Conservation (phyloP, 176 grass and related monocot genomes). For the Oropetium thomaeum region DNA sequence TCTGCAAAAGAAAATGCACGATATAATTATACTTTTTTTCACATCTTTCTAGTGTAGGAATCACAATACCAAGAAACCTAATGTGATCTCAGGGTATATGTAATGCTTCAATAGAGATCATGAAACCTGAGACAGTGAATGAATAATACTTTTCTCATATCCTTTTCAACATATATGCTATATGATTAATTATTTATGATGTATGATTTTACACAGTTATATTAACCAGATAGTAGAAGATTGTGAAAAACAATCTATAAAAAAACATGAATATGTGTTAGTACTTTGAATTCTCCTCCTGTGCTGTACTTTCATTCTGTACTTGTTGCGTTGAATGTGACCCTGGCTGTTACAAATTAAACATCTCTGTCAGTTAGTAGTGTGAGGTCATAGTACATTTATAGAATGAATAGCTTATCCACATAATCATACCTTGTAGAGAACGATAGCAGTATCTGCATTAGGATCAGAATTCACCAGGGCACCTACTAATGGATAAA, state of each 20-base stretch:
- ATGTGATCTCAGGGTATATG: neutral
- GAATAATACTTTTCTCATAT: neutral
- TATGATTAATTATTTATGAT: neutral
- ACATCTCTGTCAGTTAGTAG: constrained; percentile 28
- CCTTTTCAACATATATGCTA: neutral
- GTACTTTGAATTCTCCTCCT: constrained; percentile 97
- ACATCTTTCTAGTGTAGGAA: neutral
- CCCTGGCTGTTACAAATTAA: constrained; percentile 62
- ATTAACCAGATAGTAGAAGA: neutral
- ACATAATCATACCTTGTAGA: constrained; percentile 78
- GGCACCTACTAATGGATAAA: constrained; percentile 44
- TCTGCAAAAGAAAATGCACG: constrained; percentile 48
- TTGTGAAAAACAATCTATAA: constrained; percentile 15
- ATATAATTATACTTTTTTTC: constrained; percentile 7
- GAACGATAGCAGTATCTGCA: constrained; percentile 78
- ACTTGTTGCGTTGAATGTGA: constrained; percentile 42
- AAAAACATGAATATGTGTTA: neutral
- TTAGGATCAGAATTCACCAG: constrained; percentile 47
- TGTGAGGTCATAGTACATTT: neutral
- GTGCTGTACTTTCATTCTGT: constrained; percentile 55
- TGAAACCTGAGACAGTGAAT: neutral
- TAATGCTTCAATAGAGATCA: constrained; percentile 15
- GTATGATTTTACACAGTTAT: neutral
- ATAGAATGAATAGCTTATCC: neutral
- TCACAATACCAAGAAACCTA: constrained; percentile 18